Percentiles rank a stretch among this genome's conserved stretches.
These are phyloP conservation scores for Penicillium sp. DNA, from an alignment of 2,329 filamentous ascomycete species.

Conservation along the genomic window DNA sequence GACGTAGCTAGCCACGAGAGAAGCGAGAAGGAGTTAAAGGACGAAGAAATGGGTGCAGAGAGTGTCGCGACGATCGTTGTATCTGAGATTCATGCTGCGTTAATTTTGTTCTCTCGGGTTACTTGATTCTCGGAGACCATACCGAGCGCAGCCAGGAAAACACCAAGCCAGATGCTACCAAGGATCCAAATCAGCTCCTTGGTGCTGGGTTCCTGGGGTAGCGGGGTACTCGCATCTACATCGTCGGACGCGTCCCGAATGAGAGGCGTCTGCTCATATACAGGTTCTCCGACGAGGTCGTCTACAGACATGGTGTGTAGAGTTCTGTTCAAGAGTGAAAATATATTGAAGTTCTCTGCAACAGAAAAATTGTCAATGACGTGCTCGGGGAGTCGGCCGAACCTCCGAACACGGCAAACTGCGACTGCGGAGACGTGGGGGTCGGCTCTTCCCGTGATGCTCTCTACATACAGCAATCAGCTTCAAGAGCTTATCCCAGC, in stretches of 20 bases:
- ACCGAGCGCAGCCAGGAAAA: constrained; percentile 59
- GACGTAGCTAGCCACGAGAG: constrained; percentile 86
- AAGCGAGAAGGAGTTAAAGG: constrained; percentile 76
- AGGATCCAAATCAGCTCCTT: constrained; percentile 51
- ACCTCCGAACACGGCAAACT: neutral
- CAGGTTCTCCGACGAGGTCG: constrained; percentile 8
- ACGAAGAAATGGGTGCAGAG: constrained; percentile 76
- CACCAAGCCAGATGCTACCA: constrained; percentile 53
- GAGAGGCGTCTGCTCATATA: constrained; percentile 36
- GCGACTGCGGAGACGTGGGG: neutral
- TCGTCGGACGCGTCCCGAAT: constrained; percentile 21
- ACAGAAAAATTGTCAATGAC: neutral
- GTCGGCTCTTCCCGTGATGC: neutral
- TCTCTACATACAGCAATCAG: no score
- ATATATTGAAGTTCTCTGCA: neutral
- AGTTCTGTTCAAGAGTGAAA: neutral
- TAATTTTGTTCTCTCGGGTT: neutral
- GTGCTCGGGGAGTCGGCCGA: neutral
- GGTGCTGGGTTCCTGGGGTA: constrained; percentile 49
- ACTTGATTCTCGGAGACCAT: neutral
- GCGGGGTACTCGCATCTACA: constrained; percentile 16
- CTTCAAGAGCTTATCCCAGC: no score
- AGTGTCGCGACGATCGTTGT: constrained; percentile 83
- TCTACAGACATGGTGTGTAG: constrained; percentile 8
- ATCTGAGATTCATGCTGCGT: constrained; percentile 49